A percentile compares a stretch with the other conserved stretches of the same genome.
Conservation (phyloP, 164 flowering plant genomes). For the Platanus orientalis region DNA sequence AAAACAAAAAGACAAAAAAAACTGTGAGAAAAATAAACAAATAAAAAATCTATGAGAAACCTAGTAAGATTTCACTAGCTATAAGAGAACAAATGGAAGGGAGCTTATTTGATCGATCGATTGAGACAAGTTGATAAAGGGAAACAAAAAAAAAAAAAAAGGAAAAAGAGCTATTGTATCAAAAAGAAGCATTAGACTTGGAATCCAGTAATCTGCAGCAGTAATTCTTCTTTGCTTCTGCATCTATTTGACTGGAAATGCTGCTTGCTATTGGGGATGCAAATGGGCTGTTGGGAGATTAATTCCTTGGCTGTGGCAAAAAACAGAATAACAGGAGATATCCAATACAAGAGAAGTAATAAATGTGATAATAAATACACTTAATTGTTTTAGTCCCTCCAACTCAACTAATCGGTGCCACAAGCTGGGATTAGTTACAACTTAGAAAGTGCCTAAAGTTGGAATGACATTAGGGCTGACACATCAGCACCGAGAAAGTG, state of each 20-base stretch:
- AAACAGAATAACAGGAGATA: conserved; percentile 9
- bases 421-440: too few species aligned
- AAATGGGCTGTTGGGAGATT: conserved; percentile 70
- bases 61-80: too few species aligned
- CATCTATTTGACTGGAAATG: conserved; percentile 40
- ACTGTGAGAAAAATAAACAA: too few species aligned
- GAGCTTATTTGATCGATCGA: conserved; percentile 9
- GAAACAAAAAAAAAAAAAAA: conserved; percentile 11
- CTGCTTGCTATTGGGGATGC: conserved; percentile 45
- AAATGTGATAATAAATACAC: background rate
- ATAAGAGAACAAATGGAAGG: too few species aligned
- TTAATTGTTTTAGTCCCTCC: too few species aligned
- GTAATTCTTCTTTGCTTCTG: conserved; percentile 22
- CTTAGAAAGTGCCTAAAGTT: too few species aligned
- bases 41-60: too few species aligned
- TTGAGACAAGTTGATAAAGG: background rate
- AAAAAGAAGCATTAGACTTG: conserved; percentile 16
- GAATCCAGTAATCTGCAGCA: conserved; percentile 19
- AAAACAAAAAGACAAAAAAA: too few species aligned
- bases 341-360: background rate
- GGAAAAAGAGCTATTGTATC: conserved; percentile 11
- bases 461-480: too few species aligned
- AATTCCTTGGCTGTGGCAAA: conserved; percentile 37
- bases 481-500: too few species aligned
- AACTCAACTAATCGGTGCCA: too few species aligned